A percentile compares a stretch with the other conserved stretches of the same genome.
phyloP scores from a whole-genome alignment of 192 early-diverging fungal genomes.

The Linnemannia hyalina region DNA sequence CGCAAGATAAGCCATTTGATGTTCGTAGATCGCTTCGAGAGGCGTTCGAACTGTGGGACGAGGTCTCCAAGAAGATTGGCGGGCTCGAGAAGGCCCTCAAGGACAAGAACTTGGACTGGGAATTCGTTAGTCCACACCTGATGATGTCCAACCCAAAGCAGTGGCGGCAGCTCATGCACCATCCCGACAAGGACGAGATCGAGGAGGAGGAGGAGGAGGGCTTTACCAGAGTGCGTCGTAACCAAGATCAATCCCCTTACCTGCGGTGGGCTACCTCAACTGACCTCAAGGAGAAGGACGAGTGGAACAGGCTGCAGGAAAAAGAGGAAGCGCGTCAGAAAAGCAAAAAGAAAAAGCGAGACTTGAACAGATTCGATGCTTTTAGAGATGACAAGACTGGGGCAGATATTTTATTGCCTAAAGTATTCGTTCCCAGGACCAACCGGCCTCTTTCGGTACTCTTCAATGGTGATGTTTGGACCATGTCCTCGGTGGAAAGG shows the following conservation, averaged over 20 bases:
- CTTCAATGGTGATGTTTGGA: slow-evolving; percentile 57
- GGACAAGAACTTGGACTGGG: slow-evolving; percentile 16
- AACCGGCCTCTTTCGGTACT: slow-evolving; percentile 15
- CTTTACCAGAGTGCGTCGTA: slow-evolving; percentile 6
- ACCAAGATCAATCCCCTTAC: neutral
- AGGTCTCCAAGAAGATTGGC: slow-evolving; percentile 10
- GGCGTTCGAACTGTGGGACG: neutral
- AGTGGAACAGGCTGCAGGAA: neutral
- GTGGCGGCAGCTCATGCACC: slow-evolving; percentile 14
- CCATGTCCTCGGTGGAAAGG: slow-evolving; percentile 62
- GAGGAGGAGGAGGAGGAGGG: neutral
- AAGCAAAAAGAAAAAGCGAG: neutral
- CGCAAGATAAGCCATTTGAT: slow-evolving; percentile 17
- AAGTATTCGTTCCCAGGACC: slow-evolving; percentile 4
- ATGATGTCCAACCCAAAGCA: neutral
- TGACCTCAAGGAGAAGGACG: slow-evolving; percentile 16
- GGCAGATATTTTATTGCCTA: neutral
- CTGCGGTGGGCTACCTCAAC: slow-evolving; percentile 24
- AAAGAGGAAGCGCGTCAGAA: neutral
- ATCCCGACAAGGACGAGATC: neutral
- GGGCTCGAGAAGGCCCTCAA: slow-evolving; percentile 25
- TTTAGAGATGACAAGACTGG: neutral
- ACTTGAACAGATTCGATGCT: neutral
- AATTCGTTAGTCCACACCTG: slow-evolving; percentile 20
- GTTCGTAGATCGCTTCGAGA: slow-evolving; percentile 18